Percentiles rank a stretch among this genome's conserved stretches.
Conservation (phyloP, 768 basidiomycete species). For the Tricholoma sp. region DNA sequence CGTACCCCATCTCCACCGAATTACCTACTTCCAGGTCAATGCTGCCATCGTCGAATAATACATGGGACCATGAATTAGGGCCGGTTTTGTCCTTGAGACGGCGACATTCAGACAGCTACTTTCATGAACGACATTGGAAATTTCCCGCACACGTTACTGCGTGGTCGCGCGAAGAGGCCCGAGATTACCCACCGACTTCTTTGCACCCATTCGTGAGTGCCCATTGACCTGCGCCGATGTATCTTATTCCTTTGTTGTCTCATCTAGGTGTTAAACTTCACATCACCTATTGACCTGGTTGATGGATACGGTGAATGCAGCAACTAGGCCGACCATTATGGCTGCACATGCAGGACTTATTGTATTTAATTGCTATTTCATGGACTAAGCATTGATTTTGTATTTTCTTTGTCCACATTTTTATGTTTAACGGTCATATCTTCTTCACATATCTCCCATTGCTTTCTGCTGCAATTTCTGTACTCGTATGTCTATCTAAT, state of each 20-base stretch:
- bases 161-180: constrained; percentile 2
- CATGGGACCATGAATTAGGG: constrained; percentile 21
- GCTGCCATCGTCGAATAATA: constrained; percentile 24
- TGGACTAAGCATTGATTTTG: no score
- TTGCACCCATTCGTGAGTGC: constrained; percentile 40
- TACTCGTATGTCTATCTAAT: no score
- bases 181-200: constrained; percentile 13
- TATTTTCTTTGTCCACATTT: no score
- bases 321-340: not conserved
- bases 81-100: constrained; percentile 17
- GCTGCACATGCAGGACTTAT: not conserved
- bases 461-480: no score
- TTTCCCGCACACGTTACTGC: constrained; percentile 9
- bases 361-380: no score
- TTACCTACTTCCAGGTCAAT: constrained; percentile 18
- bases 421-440: no score
- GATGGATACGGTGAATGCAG: constrained; percentile 12
- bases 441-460: not conserved
- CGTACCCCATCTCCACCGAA: constrained; percentile 5
- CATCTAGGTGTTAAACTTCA: constrained; percentile 36
- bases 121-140: constrained; percentile 21
- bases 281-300: constrained; percentile 38
- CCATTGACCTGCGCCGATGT: not conserved
- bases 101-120: constrained; percentile 27
- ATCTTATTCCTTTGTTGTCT: constrained; percentile 1